These are phyloP conservation scores for Irpex rosettiformis DNA, from an alignment of 1,284 basidiomycete species.

Conservation along the genomic window DNA sequence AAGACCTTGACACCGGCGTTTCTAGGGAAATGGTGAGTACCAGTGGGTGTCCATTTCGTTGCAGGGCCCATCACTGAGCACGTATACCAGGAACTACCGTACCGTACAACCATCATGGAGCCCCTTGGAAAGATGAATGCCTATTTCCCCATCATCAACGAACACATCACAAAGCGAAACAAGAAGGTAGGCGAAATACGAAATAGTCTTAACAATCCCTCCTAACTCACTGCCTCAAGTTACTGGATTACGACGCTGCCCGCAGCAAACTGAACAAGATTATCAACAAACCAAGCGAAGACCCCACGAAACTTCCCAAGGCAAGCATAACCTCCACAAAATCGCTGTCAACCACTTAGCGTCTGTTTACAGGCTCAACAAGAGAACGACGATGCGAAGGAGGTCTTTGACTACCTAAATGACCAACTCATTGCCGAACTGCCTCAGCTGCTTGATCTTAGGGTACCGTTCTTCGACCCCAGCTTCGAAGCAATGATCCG, in stretches of 20 bases:
- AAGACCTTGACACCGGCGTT: conserved; percentile 88
- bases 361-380: conserved; percentile 87
- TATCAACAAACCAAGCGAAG: conserved; percentile 91
- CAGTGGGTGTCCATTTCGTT: too few relatives aligned
- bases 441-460: conserved; percentile 89
- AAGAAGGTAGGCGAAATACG: conserved; percentile 76
- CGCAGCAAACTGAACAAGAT: conserved; percentile 87
- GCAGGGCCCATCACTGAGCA: neutral
- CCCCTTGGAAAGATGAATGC: conserved; percentile 95
- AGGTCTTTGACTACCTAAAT: conserved; percentile 93
- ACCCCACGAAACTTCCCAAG: conserved; percentile 86
- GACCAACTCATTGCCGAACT: conserved; percentile 89
- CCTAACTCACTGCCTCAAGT: conserved; percentile 40
- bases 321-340: conserved; percentile 36
- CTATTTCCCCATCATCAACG: conserved; percentile 94
- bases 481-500: conserved; percentile 99
- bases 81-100: conserved; percentile 78
- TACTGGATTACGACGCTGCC: conserved; percentile 94
- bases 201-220: neutral
- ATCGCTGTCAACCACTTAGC: neutral
- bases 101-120: conserved; percentile 92
- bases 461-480: conserved; percentile 97
- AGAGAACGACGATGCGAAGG: conserved; percentile 91
- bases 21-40: conserved; percentile 81
- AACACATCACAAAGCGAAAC: conserved; percentile 91